Base-by-base conservation (phyloP, 768 basidiomycete species). In the Tulasnella sp. region DNA sequence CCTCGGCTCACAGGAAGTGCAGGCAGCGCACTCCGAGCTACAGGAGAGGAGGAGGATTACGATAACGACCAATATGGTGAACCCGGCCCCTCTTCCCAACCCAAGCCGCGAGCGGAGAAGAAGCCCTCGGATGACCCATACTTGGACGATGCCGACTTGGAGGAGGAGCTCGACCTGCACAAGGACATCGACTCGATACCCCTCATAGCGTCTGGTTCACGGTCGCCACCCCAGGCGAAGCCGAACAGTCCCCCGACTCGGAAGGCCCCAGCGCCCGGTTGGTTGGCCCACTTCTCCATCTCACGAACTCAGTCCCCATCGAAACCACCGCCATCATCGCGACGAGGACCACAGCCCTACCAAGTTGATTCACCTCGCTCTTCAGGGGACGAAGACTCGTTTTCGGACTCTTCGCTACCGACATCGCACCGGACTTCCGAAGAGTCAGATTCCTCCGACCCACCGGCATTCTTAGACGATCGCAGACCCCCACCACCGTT, bases 21-120 rank as follows among this genome's bases (percentile, higher is more conserved):
- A 82, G 83, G 69, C n/a, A 74, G 81, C 83, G 79, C 84, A 83
- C 26, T 84, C 83, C 57, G 82, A 67, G 79, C 46, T 48, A 79
- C 80, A 77, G 71, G 85, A 83, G 13, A 87, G 69, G 81, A 78
- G 20, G 91, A 91, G 35, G 90, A 90, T 80, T 90, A 91, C 69
- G 92, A 93, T 84, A 92, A 92, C 55, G 93, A 93, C 87, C 87
- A 70, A 73, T 94, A 77, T 88, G 90, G 87, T 88, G 4, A 85
- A 81, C 61, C 87, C 85, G 37, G 87, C 86, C 48, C 86, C 85
- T 80, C 72, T 61, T 79, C 39, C 7, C 69, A 70, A 40, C 77
- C 15, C 15, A 76, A 76, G 20, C 48, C 75, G 15, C 75, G 61
- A 61, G 35, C 51, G 18, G 67, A 40, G 35, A 42, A 46, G 69